Percentiles rank a stretch among this genome's conserved stretches.
These are phyloP conservation scores for Aschersonia sp. DNA, from an alignment of 2,329 filamentous ascomycete genomes.

Conservation along the genomic window DNA sequence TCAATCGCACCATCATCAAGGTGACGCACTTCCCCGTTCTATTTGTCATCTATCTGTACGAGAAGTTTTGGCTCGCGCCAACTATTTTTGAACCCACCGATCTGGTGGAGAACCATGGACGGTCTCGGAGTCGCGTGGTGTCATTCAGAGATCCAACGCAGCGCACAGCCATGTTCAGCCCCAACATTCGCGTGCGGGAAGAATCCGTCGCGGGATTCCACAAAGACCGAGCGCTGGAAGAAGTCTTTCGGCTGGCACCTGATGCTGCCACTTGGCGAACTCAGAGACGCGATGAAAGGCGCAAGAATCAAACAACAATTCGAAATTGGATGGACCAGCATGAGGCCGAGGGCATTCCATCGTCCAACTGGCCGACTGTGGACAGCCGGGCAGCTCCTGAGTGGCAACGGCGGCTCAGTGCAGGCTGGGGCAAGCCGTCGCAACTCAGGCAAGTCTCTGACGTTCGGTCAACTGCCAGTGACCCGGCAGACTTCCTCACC, in stretches of 20 bases:
- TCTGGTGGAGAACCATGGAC: slow-evolving; percentile 57
- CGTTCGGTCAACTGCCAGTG: slow-evolving; percentile 44
- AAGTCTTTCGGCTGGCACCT: slow-evolving; percentile 70
- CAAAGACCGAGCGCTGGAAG: slow-evolving; percentile 79
- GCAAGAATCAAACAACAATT: slow-evolving; percentile 68
- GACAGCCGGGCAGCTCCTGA: slow-evolving; percentile 28
- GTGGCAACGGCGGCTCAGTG: slow-evolving; percentile 38
- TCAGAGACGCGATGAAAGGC: slow-evolving; percentile 46
- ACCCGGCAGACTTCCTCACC: slow-evolving; percentile 48
- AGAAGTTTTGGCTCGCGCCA: slow-evolving; percentile 62
- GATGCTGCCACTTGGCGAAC: slow-evolving; percentile 46
- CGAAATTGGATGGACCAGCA: slow-evolving; percentile 79
- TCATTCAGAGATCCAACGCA: slow-evolving; percentile 42
- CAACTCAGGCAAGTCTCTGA: slow-evolving; percentile 37
- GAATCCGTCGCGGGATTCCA: slow-evolving; percentile 80
- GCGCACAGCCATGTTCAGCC: slow-evolving; percentile 56
- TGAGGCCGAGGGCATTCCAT: slow-evolving; percentile 32
- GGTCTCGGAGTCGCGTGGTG: slow-evolving; percentile 31
- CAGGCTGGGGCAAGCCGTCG: slow-evolving; percentile 31
- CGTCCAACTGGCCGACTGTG: slow-evolving; percentile 33
- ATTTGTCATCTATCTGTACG: slow-evolving; percentile 77
- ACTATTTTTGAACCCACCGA: slow-evolving; percentile 73
- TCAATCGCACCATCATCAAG: slow-evolving; percentile 89
- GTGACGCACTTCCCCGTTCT: slow-evolving; percentile 77
- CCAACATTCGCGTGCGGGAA: slow-evolving; percentile 57